These are phyloP conservation scores for Nicotiana sylvestris DNA, from an alignment of 257 asterid genomes.

Conservation along the genomic window DNA sequence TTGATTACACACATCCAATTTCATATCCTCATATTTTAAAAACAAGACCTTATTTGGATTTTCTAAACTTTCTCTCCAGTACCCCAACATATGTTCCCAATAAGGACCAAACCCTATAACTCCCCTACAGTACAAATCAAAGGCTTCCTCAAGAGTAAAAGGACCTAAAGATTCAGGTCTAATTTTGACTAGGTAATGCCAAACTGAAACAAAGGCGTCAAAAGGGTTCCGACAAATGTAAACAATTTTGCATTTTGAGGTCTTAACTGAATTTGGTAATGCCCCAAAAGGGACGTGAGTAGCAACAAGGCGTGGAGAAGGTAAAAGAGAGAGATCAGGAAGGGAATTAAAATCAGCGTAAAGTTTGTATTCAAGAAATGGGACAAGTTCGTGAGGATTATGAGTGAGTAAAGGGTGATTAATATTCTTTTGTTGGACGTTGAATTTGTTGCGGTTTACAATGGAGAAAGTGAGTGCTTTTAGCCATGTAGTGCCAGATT, in stretches of 20 bases:
- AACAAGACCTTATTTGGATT: constrained; percentile 38
- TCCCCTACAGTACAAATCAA: constrained; percentile 37
- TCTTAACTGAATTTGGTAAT: constrained; percentile 28
- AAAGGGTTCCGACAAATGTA: constrained; percentile 50
- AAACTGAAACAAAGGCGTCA: constrained; percentile 35
- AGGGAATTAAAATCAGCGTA: constrained; percentile 13
- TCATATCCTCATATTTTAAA: constrained; percentile 50
- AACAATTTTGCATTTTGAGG: constrained; percentile 25
- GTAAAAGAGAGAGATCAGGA: constrained; percentile 21
- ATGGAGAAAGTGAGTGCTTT: constrained; percentile 42
- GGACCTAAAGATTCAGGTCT: constrained; percentile 17
- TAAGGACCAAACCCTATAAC: constrained; percentile 40
- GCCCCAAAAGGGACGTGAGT: constrained; percentile 35
- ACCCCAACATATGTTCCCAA: constrained; percentile 62
- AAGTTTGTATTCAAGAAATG: constrained; percentile 39
- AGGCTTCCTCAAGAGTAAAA: constrained; percentile 17
- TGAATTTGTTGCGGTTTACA: constrained; percentile 18
- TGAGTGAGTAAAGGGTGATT: constrained; percentile 33
- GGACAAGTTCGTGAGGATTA: constrained; percentile 51
- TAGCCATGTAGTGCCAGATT: constrained; percentile 63
- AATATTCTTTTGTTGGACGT: neutral
- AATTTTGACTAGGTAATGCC: constrained; percentile 27
- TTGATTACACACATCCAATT: constrained; percentile 11
- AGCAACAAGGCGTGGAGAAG: constrained; percentile 35
- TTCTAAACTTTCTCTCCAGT: constrained; percentile 35